Evolutionary conservation across 129 eudicot genomes (phyloP), one percentile per base, ranked within the genome.

Genomic region (Flaveria robusta): DNA sequence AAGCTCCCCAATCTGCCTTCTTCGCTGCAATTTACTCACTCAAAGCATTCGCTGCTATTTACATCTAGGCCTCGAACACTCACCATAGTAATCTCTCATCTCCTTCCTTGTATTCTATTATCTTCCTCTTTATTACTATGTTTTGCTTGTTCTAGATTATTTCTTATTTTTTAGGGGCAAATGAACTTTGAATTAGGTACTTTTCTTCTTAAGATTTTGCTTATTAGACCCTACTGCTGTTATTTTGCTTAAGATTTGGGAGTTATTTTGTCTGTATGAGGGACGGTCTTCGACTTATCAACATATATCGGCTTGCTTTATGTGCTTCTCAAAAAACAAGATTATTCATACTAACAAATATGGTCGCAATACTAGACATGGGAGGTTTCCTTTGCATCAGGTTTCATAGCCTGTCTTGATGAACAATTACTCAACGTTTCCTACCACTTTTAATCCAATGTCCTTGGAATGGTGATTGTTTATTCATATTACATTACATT

Each of bases 21-120:
- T 39, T 79, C 88, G 49, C 81, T 76, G 29, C 87, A 77, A 76
- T 79, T 68, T 70, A 82, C 60, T 68, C 9, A 46, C 79, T 14
- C 68, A 72, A 56, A 77, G 59, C 20, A 51, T 41, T 64, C 75
- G 62, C 14, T 46, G 79, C 46, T 34, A 5, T 52, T 81, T 20
- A 74, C 47, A 16, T 75, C 70, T 51, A 86, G 82, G 39, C 70
- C 74, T 71, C 79, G 85, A 46, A 76, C 65, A 29, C 83, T 75
- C 70, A 56, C 70, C 52, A 56, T 83, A 78, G 96, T 89, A 83
- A 75, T 68, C 23, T 16, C 18, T 8, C 41, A 14, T 68, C 34
- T n/a, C 43, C 12, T 26, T 10, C 55, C 24, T 24, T 34, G 19
- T 46, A 3, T n/a, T 4, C 10, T 62, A 27, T 51, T 18, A 29